Base-by-base conservation (phyloP, 148 eudicot genomes). In the Diospyros kaki region DNA sequence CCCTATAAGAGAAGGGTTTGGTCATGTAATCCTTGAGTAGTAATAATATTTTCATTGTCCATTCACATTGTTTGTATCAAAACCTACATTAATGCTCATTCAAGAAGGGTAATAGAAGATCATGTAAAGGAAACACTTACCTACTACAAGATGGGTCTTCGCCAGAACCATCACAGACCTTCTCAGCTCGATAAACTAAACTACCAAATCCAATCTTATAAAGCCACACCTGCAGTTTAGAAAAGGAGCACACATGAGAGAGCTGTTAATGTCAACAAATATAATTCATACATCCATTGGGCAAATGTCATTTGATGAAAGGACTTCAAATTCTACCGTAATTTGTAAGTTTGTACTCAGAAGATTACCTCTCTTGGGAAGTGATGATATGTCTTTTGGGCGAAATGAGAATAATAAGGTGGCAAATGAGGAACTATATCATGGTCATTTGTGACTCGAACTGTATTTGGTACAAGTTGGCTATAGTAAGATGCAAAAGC, bases 401-500 rank as follows among this genome's bases (percentile, higher is more conserved):
- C 87, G 55, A 96, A 84, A 76, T 80, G 79, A 68, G 80, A 68
- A 83, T 89, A 93, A 77, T 93, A 93, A 3, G 97, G 99, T 58
- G 99, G 99, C 82, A 96, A 84, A 77, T 96, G 99, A 45, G 99
- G 98, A 70, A 96, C 98, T 66, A 93, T 91, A 80, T 96, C 98
- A 80, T 93, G 93, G 3, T 84, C 86, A 79, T 96, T 79, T 58
- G 91, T 87, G 74, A 93, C 85, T 13, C 98, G 90, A 43, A 96
- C 81, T 18, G 98, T 91, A 73, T 96, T 85, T 42, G 99, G 99
- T 70, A 96, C 86, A 51, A 67, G 39, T 76, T 82, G 56, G 53
- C 67, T 85, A 82, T 84, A 96, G 76, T 84, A 85, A 53, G 98
- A 87, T 65, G 87, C 93, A 81, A 96, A 96, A 76, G 80, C 89